Evolutionary conservation across 768 basidiomycete species (phyloP), one percentile per base, ranked within the genome.

Genomic region (Boletus coccyginus): DNA sequence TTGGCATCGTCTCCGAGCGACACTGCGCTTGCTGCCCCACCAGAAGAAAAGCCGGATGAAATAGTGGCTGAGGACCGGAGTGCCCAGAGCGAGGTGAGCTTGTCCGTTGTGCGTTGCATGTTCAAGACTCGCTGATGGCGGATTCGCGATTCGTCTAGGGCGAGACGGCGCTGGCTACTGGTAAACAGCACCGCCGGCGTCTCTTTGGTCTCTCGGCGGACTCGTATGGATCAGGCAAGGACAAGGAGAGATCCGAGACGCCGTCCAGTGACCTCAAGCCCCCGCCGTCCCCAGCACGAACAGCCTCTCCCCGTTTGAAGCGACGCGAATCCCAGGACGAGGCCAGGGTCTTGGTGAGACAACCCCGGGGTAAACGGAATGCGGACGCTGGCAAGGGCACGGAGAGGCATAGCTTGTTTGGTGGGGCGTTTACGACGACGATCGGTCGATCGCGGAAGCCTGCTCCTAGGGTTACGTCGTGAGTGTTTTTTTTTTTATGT

Each of bases 321-420:
- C 71, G 62, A 32, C 60, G 60, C 17, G 64, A 58, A 14, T 65
- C 64, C 11, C 52, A 61, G 10, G 73, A 72, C 9, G 74, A 71
- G 8, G 40, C 58, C 44, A 52, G 19, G 35, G 38, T 51, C 53
- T 19, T 59, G 46, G 66, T 65, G 52, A 68, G 78, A 50, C 77
- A 78, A 32, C 67, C 75, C 24, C 77, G 82, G 55, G 57, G 68
- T 17, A 86, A 82, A 71, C 80, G 78, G 58, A 80, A 78, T 56
- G 46, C 74, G 16, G 87, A 88, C 50, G 74, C 62, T 11, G 60
- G 72, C 60, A 77, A 74, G 52, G 66, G 68, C 13, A 64, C 74
- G 5, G 87, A 90, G 41, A 76, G 90, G n/a, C 70, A 90, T 57
- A 94, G 92, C 64, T 85, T 96, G 64, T 96, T 97, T 65, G 90